Evolutionary conservation across 2,329 filamentous ascomycete genomes (phyloP).

Genomic region (Akanthomyces dipterigenus): DNA sequence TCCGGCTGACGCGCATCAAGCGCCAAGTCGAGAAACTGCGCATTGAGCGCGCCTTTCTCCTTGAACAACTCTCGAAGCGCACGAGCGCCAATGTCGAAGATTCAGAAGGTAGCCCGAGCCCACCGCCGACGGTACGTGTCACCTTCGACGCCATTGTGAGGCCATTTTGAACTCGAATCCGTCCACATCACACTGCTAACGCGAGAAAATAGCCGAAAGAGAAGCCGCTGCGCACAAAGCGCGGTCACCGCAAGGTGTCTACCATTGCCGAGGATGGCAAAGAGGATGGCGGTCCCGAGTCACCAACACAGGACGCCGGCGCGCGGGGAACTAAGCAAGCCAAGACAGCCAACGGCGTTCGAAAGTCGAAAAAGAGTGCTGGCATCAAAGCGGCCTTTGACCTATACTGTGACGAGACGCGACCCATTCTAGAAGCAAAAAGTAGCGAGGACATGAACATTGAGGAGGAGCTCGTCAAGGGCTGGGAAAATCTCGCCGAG

Average conservation of each 20-base stretch:
- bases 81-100: constrained; percentile 71
- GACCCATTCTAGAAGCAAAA: constrained; percentile 38
- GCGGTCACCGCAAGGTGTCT: constrained; percentile 59
- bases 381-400: constrained; percentile 41
- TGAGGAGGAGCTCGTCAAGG: constrained; percentile 48
- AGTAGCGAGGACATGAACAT: constrained; percentile 36
- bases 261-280: constrained; percentile 37
- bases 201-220: constrained; percentile 57
- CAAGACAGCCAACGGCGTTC: constrained; percentile 36
- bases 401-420: constrained; percentile 46
- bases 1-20: constrained; percentile 72
- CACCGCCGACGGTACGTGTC: constrained; percentile 64
- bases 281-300: constrained; percentile 16
- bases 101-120: constrained; percentile 71
- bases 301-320: constrained; percentile 1
- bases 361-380: constrained; percentile 36
- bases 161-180: background rate
- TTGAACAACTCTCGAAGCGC: constrained; percentile 66
- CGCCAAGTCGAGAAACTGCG: constrained; percentile 88
- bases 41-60: constrained; percentile 70
- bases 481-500: constrained; percentile 48
- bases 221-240: constrained; percentile 69
- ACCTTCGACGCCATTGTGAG: background rate
- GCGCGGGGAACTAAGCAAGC: constrained; percentile 15
- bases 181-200: constrained; percentile 13